phyloP scores from a whole-genome alignment of 257 asterid species.

The Penstemon barbatus region DNA sequence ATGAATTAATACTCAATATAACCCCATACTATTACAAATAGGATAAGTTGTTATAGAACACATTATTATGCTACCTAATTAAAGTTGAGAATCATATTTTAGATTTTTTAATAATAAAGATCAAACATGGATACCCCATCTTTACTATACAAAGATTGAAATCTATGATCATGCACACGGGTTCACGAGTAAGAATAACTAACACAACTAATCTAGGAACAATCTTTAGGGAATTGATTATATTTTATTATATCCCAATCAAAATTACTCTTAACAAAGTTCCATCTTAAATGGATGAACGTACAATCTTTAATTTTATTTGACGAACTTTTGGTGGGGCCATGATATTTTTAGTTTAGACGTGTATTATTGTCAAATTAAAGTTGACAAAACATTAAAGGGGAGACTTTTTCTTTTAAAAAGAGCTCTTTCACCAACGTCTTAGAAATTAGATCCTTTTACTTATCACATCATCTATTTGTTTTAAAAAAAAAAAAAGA shows the following conservation, averaged over 20 bases:
- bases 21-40: too few species aligned
- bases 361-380: slow-evolving; percentile 22
- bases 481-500: not conserved
- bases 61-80: too few species aligned
- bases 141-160: too few species aligned
- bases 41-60: too few species aligned
- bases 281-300: not conserved
- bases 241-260: not conserved
- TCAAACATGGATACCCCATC: not conserved
- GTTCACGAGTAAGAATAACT: not conserved
- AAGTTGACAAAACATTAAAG: slow-evolving; percentile 22
- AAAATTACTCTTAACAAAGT: slow-evolving; percentile 18
- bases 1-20: too few species aligned
- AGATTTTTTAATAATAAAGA: not conserved
- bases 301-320: slow-evolving; percentile 22
- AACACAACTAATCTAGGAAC: not conserved
- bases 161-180: too few species aligned
- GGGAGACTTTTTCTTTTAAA: slow-evolving; percentile 31
- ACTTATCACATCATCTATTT: not conserved
- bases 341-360: slow-evolving; percentile 24
- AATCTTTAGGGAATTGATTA: not conserved
- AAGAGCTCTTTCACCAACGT: slow-evolving; percentile 41
- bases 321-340: slow-evolving; percentile 38
- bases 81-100: not conserved
- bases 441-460: slow-evolving; percentile 28